These are phyloP conservation scores for Fusarium subtropicale DNA, from an alignment of 2,329 filamentous ascomycete genomes.

Conservation along the genomic window DNA sequence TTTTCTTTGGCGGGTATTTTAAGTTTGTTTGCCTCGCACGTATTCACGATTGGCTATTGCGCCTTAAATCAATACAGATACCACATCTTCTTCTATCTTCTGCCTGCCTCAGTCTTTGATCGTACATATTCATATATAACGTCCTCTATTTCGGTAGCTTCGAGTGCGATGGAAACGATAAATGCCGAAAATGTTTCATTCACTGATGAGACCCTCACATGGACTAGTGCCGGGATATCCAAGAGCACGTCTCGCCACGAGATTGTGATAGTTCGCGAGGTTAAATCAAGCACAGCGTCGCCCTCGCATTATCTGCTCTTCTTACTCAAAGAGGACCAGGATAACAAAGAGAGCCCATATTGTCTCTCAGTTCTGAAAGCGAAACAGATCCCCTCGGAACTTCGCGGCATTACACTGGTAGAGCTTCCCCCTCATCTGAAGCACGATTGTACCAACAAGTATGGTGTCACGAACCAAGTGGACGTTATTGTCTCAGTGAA, in stretches of 20 bases:
- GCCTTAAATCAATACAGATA: conserved; percentile 31
- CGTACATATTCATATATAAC: conserved; percentile 12
- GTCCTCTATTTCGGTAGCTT: conserved; percentile 1
- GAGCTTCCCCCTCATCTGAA: conserved; percentile 55
- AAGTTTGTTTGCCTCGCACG: background rate
- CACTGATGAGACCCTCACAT: conserved; percentile 45
- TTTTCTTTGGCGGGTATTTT: background rate
- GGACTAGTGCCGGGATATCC: conserved; percentile 39
- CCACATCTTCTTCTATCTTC: background rate
- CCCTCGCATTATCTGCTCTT: conserved; percentile 52
- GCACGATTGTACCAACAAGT: conserved; percentile 33
- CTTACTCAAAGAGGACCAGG: conserved; percentile 53
- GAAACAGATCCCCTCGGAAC: conserved; percentile 52
- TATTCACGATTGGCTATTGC: conserved; percentile 32
- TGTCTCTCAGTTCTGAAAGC: conserved; percentile 47
- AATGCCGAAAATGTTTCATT: conserved; percentile 40
- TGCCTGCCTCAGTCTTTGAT: background rate
- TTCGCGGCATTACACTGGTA: conserved; percentile 53
- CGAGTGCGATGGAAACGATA: background rate
- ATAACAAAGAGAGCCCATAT: conserved; percentile 45
- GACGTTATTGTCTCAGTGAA: conserved; percentile 75
- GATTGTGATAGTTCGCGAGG: conserved; percentile 47
- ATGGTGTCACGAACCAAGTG: conserved; percentile 50
- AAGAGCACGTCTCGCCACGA: conserved; percentile 40
- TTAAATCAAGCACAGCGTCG: background rate